Evolutionary conservation across 441 rosid genomes (phyloP), one percentile per base, ranked within the genome.

Genomic region (Euphorbia celastroides): DNA sequence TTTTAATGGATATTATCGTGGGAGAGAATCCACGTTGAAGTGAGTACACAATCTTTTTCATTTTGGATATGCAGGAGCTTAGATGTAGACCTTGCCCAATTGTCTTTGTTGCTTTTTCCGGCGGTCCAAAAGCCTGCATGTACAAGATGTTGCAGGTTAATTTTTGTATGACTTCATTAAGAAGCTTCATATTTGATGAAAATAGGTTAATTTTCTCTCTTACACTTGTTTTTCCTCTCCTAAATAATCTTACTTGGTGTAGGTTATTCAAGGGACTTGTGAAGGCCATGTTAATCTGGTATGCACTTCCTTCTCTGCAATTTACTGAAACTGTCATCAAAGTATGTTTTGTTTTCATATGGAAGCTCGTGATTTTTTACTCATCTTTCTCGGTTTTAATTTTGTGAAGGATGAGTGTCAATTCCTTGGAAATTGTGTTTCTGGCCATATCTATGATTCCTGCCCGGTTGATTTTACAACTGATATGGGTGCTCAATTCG

Each of bases 71-170:
- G 72, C 81, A 88, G 97, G 91, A 86, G 77, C 72, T 93, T 56
- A 84, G 81, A 80, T 62, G 65, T 26, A 82, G 79, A 80, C 83
- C 93, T 42, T 83, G 88, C 77, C 94, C 98, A 22, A 78, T 88
- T 64, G 84, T 88, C 67, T 87, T 90, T 73, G n/a, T n/a, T n/a
- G n/a, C n/a, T n/a, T n/a, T n/a, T n/a, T n/a, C n/a, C n/a, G n/a
- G n/a, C n/a, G n/a, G 78, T 85, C 71, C 96, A 0, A 90, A 93
- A 80, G 93, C 97, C 71, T 88, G 96, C 77, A 77, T 90, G 97
- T 83, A 85, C 81, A 88, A 90, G 83, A 86, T 83, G 28, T 79
- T 86, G 65, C 94, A 93, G 94, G 98, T 77, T 76, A 66, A 57
- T 10, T 36, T 62, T 22, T 20, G 23, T 42, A 64, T 52, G 48